Conservation (phyloP, 257 asterid species). For the Solanum raphanifolium region DNA sequence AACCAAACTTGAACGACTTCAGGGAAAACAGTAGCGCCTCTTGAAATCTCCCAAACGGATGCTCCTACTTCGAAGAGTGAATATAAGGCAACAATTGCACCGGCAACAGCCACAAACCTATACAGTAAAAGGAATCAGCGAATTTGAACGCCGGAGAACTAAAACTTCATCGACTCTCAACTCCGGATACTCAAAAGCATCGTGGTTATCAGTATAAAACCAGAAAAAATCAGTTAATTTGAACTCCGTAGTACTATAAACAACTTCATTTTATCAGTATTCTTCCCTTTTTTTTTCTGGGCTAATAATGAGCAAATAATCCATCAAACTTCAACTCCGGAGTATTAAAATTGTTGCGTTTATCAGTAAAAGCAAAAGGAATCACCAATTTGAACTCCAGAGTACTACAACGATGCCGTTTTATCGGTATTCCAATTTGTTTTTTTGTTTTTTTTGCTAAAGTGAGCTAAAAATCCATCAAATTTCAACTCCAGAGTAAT, state of each 20-base stretch:
- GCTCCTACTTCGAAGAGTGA: conserved; percentile 41
- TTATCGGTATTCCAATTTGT: background rate
- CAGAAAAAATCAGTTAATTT: background rate
- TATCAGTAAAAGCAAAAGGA: background rate
- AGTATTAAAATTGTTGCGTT: background rate
- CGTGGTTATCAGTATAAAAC: background rate
- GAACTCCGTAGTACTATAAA: background rate
- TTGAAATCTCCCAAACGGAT: conserved; percentile 35
- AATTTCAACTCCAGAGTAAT: background rate
- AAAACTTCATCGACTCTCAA: background rate
- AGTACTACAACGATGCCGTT: background rate
- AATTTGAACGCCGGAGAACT: background rate
- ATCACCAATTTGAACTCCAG: background rate
- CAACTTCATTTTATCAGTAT: background rate
- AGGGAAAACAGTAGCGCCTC: conserved; percentile 28
- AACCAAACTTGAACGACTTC: conserved; percentile 42
- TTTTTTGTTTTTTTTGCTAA: background rate
- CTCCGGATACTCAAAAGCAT: background rate
- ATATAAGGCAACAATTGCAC: conserved; percentile 30
- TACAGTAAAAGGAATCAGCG: background rate
- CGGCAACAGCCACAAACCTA: conserved; percentile 32
- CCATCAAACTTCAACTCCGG: background rate
- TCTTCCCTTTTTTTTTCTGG: background rate
- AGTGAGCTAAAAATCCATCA: background rate
- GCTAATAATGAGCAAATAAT: background rate